Conservation (phyloP, 306 rosid species). For the Sophora flavescens region DNA sequence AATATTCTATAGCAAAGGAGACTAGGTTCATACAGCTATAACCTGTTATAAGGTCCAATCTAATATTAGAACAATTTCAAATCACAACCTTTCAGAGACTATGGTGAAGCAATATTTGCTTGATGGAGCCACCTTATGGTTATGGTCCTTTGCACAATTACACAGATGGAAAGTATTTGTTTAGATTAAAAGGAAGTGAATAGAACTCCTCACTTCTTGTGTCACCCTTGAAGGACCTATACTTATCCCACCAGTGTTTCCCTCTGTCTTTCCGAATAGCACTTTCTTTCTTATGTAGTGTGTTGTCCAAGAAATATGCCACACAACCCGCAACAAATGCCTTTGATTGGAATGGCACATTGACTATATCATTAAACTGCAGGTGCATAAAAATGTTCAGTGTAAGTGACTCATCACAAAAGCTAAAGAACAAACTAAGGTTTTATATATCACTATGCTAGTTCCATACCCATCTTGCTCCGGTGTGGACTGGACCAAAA, state of each 20-base stretch:
- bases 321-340: conserved; percentile 88
- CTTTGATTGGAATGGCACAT: conserved; percentile 91
- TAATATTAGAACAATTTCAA: conserved; percentile 44
- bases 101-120: conserved; percentile 40
- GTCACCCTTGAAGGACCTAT: conserved; percentile 77
- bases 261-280: conserved; percentile 86
- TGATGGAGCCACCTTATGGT: conserved; percentile 40
- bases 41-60: conserved; percentile 41
- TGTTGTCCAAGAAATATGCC: conserved; percentile 92
- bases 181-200: conserved; percentile 91
- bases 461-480: conserved; percentile 88
- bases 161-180: conserved; percentile 98
- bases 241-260: conserved; percentile 99
- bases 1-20: conserved; percentile 48
- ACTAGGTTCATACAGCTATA: conserved; percentile 52
- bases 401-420: conserved; percentile 30
- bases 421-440: conserved; percentile 18
- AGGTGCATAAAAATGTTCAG: conserved; percentile 31
- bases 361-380: conserved; percentile 95
- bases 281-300: conserved; percentile 71
- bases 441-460: neutral
- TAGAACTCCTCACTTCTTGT: conserved; percentile 92
- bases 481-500: conserved; percentile 90
- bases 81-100: conserved; percentile 35
- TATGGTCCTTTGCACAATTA: conserved; percentile 47